Evolutionary conservation across 345 rosid genomes (phyloP).

Genomic region (Salix brachista): DNA sequence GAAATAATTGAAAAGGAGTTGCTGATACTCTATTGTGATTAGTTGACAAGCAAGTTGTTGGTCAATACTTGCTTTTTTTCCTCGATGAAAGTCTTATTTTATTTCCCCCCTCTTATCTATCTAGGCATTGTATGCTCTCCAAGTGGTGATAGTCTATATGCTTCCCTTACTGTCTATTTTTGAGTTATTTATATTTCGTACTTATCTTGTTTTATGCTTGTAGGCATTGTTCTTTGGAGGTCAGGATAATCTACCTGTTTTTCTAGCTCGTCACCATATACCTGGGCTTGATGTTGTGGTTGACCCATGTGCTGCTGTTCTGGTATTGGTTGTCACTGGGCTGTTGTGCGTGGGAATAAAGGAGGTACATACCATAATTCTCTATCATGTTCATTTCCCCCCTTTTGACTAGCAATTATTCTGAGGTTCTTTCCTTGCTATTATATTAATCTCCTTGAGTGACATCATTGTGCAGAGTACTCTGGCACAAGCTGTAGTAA

Average conservation of each 20-base stretch:
- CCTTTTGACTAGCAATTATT: background rate
- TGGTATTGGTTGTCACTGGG: slow-evolving; percentile 78
- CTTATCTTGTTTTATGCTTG: slow-evolving; percentile 11
- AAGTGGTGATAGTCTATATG: background rate
- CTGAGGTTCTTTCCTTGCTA: background rate
- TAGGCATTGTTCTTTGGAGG: slow-evolving; percentile 95
- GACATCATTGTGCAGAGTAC: slow-evolving; percentile 61
- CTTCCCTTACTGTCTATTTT: background rate
- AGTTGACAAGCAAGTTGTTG: background rate
- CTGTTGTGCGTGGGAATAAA: slow-evolving; percentile 91
- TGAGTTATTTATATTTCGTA: background rate
- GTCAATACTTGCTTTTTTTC: background rate
- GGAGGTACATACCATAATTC: slow-evolving; percentile 52
- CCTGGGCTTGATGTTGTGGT: slow-evolving; percentile 81
- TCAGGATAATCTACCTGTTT: slow-evolving; percentile 57
- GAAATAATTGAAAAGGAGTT: background rate
- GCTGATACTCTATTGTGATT: background rate
- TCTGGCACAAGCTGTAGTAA: slow-evolving; percentile 74
- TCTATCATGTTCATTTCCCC: background rate
- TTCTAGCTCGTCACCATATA: slow-evolving; percentile 77
- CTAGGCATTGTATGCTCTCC: background rate
- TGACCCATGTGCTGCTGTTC: slow-evolving; percentile 85
- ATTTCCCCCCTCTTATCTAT: background rate
- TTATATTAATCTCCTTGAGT: background rate
- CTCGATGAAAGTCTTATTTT: background rate